Conservation (phyloP, 345 rosid species). For the Mercurialis annua region DNA sequence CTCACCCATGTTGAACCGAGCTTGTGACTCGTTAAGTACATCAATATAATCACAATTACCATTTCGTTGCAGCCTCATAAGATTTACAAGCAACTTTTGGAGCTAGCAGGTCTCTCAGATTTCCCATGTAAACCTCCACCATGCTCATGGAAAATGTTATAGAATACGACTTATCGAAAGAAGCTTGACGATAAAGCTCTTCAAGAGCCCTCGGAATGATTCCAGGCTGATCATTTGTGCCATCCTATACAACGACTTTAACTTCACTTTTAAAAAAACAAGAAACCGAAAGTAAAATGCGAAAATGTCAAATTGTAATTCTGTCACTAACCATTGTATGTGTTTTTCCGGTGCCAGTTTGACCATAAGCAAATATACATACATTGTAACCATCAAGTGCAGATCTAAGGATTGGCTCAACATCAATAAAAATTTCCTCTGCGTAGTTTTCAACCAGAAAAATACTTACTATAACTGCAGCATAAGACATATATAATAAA, state of each 20-base stretch:
- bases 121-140: slow-evolving; percentile 94
- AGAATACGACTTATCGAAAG: slow-evolving; percentile 42
- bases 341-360: slow-evolving; percentile 95
- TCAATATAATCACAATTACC: slow-evolving; percentile 35
- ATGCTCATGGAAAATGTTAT: slow-evolving; percentile 77
- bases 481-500: background rate
- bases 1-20: background rate
- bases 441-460: slow-evolving; percentile 43
- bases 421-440: slow-evolving; percentile 80
- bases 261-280: background rate
- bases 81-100: slow-evolving; percentile 44
- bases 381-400: slow-evolving; percentile 92
- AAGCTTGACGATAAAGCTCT: slow-evolving; percentile 52
- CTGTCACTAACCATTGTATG: slow-evolving; percentile 68
- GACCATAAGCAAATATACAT: slow-evolving; percentile 88
- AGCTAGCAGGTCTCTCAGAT: slow-evolving; percentile 69
- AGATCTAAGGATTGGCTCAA: slow-evolving; percentile 74
- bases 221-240: slow-evolving; percentile 61
- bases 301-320: slow-evolving; percentile 4
- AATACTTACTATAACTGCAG: slow-evolving; percentile 33
- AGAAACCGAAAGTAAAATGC: background rate
- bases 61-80: slow-evolving; percentile 39
- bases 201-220: slow-evolving; percentile 72
- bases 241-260: slow-evolving; percentile 53
- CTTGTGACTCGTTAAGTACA: background rate